Conservation (phyloP, 2,329 filamentous ascomycete species). For the Bertia moriformis region DNA sequence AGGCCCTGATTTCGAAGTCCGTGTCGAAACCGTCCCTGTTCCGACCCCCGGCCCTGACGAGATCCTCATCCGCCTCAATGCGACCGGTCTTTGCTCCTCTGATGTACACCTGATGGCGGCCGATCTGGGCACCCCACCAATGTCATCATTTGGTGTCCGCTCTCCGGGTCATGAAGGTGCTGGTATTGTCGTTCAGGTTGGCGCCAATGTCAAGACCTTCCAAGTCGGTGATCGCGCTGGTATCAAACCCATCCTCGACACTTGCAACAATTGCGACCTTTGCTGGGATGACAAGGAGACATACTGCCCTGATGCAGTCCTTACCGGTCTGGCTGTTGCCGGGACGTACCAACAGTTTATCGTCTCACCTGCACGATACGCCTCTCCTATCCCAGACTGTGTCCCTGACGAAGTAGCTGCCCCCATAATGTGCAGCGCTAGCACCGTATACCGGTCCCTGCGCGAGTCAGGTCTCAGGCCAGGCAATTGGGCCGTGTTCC, state of each 20-base stretch:
- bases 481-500: conserved; percentile 38
- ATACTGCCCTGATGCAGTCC: conserved; percentile 29
- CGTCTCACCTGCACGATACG: conserved; percentile 35
- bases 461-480: conserved; percentile 30
- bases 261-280: conserved; percentile 30
- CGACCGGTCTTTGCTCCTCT: conserved; percentile 39
- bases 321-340: conserved; percentile 25
- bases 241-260: conserved; percentile 32
- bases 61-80: conserved; percentile 38
- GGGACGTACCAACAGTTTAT: conserved; percentile 46
- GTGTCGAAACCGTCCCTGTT: conserved; percentile 29
- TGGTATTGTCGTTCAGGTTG: conserved; percentile 40
- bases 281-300: conserved; percentile 37
- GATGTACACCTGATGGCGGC: conserved; percentile 42
- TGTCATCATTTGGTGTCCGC: conserved; percentile 24
- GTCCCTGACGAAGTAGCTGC: conserved; percentile 35
- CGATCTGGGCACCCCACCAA: conserved; percentile 31
- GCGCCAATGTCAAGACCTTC: conserved; percentile 32
- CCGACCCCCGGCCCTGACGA: conserved; percentile 29
- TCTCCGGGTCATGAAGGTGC: conserved; percentile 40
- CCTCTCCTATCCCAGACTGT: conserved; percentile 31
- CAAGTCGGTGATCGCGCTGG: conserved; percentile 37
- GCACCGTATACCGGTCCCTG: conserved; percentile 41
- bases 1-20: conserved; percentile 29
- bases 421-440: conserved; percentile 43